Evolutionary conservation across 2,329 filamentous ascomycete genomes (phyloP).

Genomic region (Cordyceps militaris): DNA sequence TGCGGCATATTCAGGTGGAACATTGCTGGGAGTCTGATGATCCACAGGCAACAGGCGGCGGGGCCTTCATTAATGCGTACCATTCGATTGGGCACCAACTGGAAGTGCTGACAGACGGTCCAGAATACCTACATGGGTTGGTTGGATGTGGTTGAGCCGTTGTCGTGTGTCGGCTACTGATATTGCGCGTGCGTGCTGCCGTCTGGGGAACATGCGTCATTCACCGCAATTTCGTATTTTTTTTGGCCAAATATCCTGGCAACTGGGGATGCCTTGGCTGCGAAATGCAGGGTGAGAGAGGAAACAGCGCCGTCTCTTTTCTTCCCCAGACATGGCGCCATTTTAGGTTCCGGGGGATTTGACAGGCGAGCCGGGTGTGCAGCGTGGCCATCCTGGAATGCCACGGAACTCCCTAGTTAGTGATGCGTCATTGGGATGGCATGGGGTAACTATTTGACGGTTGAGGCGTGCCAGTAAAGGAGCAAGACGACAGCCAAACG

Average conservation of each 20-base stretch:
- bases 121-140: slow-evolving; percentile 8
- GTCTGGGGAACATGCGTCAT: slow-evolving; percentile 9
- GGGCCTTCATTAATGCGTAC: slow-evolving; percentile 12
- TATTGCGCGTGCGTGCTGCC: neutral
- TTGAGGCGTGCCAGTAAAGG: neutral
- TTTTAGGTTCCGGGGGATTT: slow-evolving; percentile 2
- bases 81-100: slow-evolving; percentile 12
- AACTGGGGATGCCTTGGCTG: neutral
- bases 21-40: neutral
- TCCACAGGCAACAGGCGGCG: slow-evolving; percentile 2
- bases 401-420: neutral
- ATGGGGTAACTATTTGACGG: neutral
- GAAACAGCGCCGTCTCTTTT: neutral
- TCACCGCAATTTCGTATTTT: slow-evolving; percentile 12
- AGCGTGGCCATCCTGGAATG: neutral
- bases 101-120: neutral
- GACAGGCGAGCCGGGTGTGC: neutral
- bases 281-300: neutral
- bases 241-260: neutral
- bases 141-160: slow-evolving; percentile 1
- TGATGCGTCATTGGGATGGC: slow-evolving; percentile 7
- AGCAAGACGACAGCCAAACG: neutral
- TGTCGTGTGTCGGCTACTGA: neutral
- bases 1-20: slow-evolving; percentile 10
- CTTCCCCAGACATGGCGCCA: slow-evolving; percentile 8